These are phyloP conservation scores for Clarireedia sp. DNA, from an alignment of 2,329 filamentous ascomycete species.

Conservation along the genomic window DNA sequence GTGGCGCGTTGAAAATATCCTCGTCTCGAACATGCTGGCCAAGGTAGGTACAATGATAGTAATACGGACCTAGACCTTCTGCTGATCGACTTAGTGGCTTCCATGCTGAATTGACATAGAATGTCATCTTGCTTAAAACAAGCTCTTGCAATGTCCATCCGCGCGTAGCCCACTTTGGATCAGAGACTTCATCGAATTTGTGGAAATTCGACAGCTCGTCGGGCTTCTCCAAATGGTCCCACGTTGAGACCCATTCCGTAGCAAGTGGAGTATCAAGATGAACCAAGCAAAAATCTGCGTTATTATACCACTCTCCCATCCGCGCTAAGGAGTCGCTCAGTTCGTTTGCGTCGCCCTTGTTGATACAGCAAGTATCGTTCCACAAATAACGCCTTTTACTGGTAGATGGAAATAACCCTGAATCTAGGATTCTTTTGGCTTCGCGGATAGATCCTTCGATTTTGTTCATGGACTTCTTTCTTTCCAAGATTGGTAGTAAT, in stretches of 20 bases:
- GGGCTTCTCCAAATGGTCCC: slow-evolving; percentile 16
- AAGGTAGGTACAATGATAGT: slow-evolving; percentile 28
- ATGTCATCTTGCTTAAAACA: slow-evolving; percentile 31
- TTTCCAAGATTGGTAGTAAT: slow-evolving; percentile 10
- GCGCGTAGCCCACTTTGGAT: slow-evolving; percentile 26
- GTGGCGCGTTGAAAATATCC: background rate
- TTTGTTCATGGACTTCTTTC: slow-evolving; percentile 27
- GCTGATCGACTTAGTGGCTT: slow-evolving; percentile 23
- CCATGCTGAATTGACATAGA: slow-evolving; percentile 30
- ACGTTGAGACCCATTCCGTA: slow-evolving; percentile 22
- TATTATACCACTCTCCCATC: slow-evolving; percentile 30
- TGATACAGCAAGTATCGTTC: slow-evolving; percentile 31
- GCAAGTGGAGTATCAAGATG: slow-evolving; percentile 22
- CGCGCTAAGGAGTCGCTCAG: slow-evolving; percentile 27
- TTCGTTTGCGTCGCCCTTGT: slow-evolving; percentile 27
- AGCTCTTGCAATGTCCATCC: slow-evolving; percentile 31
- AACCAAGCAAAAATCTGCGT: slow-evolving; percentile 29
- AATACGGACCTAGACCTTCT: slow-evolving; percentile 28
- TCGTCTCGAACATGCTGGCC: slow-evolving; percentile 12
- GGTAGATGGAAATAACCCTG: slow-evolving; percentile 21
- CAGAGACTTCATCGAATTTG: slow-evolving; percentile 16
- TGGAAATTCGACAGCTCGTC: slow-evolving; percentile 14
- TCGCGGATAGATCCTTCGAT: slow-evolving; percentile 22
- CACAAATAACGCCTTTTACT: slow-evolving; percentile 28
- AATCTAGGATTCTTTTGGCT: slow-evolving; percentile 24